Base-by-base conservation (phyloP, 1,284 basidiomycete species). In the Papiliotrema nemorosa region DNA sequence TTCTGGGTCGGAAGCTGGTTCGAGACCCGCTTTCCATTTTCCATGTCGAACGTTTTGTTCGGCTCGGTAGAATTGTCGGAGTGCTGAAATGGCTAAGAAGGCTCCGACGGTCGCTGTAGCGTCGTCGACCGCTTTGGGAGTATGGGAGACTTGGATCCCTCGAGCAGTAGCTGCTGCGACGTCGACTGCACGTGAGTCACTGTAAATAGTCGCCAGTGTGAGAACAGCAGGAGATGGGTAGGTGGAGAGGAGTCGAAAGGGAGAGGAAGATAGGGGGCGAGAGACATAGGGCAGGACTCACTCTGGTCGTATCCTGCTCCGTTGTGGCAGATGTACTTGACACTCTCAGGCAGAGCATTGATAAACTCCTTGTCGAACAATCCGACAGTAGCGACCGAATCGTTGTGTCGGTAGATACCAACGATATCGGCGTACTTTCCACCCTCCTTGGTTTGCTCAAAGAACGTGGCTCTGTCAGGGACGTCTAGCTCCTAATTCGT, bases 271-370 rank as follows among this genome's bases (percentile, higher is more conserved):
- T 9, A 40, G 25, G 9, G 13, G 16, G 21, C 27, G 12, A 3
- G 18, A 20, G 22, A 3, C n/a, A 20, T 20, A 37, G 27, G 25
- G 5, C 18, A 10, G 0, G 2, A 57, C 67, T 42, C 51, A 72
- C 66, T 67, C 47, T 67, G 64, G 41, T 70, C 67, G 40, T 93
- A 93, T 3, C 91, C 90, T 0, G 90, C 90, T n/a, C 90, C 90
- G 57, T 92, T 91, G 72, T 92, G 89, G 1, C 85, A 87, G 60
- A 94, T 89, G 83, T 87, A 91, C 66, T 85, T 85, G 52, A 93
- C 79, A 24, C 78, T 80, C 2, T 76, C 56, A 3, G 87, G 83
- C 10, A 93, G 78, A 0, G 80, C 81, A 47, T 79, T 72, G 55
- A 94, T 78, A 60, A 94, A 77, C 58, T 87, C 85, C 65, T 81